These are phyloP conservation scores for Colletotrichum sp. DNA, from an alignment of 2,329 filamentous ascomycete genomes.

Conservation along the genomic window DNA sequence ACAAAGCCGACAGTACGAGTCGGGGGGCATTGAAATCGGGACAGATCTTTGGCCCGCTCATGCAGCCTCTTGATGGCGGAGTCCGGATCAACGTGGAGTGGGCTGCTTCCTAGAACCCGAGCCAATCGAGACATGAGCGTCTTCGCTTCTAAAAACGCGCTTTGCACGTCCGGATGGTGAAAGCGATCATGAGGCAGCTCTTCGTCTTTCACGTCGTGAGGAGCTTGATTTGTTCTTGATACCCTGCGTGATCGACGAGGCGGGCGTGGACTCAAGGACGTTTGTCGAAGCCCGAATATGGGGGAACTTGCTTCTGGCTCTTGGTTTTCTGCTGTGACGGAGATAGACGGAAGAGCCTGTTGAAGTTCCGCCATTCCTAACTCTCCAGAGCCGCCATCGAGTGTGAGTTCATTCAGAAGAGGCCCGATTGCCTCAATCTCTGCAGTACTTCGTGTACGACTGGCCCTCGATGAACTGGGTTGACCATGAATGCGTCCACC, in stretches of 20 bases:
- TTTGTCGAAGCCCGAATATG: neutral
- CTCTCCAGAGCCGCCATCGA: neutral
- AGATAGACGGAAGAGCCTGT: neutral
- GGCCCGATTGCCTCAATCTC: neutral
- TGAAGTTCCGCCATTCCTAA: neutral
- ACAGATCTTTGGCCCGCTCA: conserved; percentile 34
- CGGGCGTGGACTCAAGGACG: neutral
- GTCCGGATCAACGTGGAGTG: conserved; percentile 37
- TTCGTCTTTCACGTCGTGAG: conserved; percentile 32
- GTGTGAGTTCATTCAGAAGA: neutral
- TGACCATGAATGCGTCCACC: neutral
- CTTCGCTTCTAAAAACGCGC: conserved; percentile 36
- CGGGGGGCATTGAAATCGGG: conserved; percentile 40
- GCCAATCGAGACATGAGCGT: conserved; percentile 32
- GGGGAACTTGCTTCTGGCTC: neutral
- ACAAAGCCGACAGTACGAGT: conserved; percentile 50
- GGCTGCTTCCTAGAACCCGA: conserved; percentile 36
- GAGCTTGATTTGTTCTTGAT: neutral
- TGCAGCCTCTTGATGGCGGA: conserved; percentile 43
- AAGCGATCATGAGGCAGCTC: conserved; percentile 38
- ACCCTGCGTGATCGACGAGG: neutral
- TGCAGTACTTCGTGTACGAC: neutral
- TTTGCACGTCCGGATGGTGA: conserved; percentile 38
- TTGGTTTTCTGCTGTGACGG: neutral
- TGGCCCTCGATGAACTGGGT: neutral